These are phyloP conservation scores for Candolleomyces eurysporus DNA, from an alignment of 768 basidiomycete genomes.

Conservation along the genomic window DNA sequence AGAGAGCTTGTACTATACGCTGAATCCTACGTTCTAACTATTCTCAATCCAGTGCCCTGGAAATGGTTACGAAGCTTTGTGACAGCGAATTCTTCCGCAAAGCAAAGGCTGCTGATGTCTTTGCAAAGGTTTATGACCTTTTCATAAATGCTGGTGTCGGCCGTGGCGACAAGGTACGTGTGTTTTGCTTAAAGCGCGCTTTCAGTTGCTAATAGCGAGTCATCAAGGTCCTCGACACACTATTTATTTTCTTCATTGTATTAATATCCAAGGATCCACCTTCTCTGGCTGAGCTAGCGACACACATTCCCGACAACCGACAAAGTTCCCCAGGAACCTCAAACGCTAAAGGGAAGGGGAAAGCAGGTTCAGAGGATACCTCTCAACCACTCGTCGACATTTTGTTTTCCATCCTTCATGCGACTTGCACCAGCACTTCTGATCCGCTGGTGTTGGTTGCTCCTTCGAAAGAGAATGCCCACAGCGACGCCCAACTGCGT, in stretches of 20 bases:
- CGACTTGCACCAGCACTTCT: slow-evolving; percentile 20
- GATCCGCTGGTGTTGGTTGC: slow-evolving; percentile 51
- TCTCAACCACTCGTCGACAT: slow-evolving; percentile 33
- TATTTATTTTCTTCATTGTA: slow-evolving; percentile 59
- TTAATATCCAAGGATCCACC: slow-evolving; percentile 59
- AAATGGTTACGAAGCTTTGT: slow-evolving; percentile 73
- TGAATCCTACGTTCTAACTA: background rate
- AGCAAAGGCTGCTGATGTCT: slow-evolving; percentile 75
- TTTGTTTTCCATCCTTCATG: slow-evolving; percentile 41
- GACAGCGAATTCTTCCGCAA: slow-evolving; percentile 75
- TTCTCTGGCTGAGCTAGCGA: slow-evolving; percentile 52
- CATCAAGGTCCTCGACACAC: slow-evolving; percentile 59
- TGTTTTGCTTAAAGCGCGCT: background rate
- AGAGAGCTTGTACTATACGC: background rate
- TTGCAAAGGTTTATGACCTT: slow-evolving; percentile 65
- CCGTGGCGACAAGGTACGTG: slow-evolving; percentile 44
- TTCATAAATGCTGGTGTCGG: slow-evolving; percentile 59
- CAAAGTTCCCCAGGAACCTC: background rate
- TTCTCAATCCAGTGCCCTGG: slow-evolving; percentile 55
- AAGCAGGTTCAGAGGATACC: slow-evolving; percentile 3
- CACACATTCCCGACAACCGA: background rate
- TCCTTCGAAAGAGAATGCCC: slow-evolving; percentile 17
- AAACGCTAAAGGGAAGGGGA: slow-evolving; percentile 10
- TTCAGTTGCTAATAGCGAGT: slow-evolving; percentile 1
- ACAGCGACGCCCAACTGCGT: slow-evolving; percentile 43